Evolutionary conservation across 208 protist genomes (phyloP).

Genomic region (Trypanosoma cruzi): DNA sequence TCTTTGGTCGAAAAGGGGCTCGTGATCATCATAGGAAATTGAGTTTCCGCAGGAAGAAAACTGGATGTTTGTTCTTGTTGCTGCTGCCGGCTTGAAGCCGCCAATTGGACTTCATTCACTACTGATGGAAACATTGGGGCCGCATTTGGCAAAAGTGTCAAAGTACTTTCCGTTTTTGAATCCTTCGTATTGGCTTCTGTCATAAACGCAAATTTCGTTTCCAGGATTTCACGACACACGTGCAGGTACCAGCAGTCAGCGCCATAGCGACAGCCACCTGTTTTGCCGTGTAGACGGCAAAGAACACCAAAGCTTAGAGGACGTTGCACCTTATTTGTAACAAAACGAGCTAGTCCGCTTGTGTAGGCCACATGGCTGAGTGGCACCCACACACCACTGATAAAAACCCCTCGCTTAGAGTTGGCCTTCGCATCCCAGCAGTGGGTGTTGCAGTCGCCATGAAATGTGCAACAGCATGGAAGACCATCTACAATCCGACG

Average conservation of each 20-base stretch:
- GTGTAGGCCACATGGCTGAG: slow-evolving; percentile 70
- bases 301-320: slow-evolving; percentile 42
- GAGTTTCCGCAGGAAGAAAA: not conserved
- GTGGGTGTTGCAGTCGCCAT: slow-evolving; percentile 64
- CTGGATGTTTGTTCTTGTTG: not conserved
- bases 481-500: slow-evolving; percentile 53
- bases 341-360: slow-evolving; percentile 48
- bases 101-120: not conserved
- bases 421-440: slow-evolving; percentile 32
- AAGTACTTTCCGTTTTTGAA: not conserved
- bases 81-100: not conserved
- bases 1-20: not conserved
- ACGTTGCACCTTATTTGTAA: slow-evolving; percentile 34
- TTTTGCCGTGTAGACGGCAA: slow-evolving; percentile 68
- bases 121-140: not conserved
- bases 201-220: slow-evolving; percentile 19
- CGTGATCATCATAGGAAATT: not conserved
- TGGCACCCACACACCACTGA: slow-evolving; percentile 31
- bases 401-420: slow-evolving; percentile 12
- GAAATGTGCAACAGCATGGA: slow-evolving; percentile 73
- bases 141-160: not conserved
- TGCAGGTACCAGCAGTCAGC: slow-evolving; percentile 88
- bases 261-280: slow-evolving; percentile 79
- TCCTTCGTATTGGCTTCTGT: not conserved
- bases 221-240: slow-evolving; percentile 67